These are phyloP conservation scores for Amborella trichopoda DNA, from an alignment of 164 flowering plant species.

Conservation along the genomic window DNA sequence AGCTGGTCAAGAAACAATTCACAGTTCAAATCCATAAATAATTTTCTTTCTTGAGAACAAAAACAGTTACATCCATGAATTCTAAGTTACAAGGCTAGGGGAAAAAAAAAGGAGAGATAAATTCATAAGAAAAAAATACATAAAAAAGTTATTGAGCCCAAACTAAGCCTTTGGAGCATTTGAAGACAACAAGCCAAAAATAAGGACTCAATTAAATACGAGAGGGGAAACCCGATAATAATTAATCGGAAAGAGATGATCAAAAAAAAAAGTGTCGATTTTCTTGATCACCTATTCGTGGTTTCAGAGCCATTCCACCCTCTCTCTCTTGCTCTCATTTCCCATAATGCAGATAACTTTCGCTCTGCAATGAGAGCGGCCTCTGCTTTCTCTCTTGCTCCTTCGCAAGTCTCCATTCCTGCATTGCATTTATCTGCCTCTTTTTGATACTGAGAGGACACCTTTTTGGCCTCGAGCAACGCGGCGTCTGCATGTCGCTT, in stretches of 20 bases:
- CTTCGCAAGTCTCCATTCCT: constrained; percentile 51
- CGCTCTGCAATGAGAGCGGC: constrained; percentile 28
- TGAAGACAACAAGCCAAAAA: neutral
- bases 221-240: neutral
- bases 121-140: too few species aligned
- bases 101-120: too few species aligned
- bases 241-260: neutral
- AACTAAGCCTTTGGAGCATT: neutral
- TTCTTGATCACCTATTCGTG: constrained; percentile 1
- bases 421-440: constrained; percentile 65
- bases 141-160: neutral
- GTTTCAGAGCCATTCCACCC: constrained; percentile 33
- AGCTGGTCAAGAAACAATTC: too few species aligned
- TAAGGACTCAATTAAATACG: constrained; percentile 3
- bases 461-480: constrained; percentile 20
- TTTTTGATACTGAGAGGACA: constrained; percentile 40
- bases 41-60: too few species aligned
- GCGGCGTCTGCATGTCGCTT: constrained; percentile 19
- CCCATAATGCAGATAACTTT: constrained; percentile 45
- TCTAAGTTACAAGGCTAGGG: too few species aligned
- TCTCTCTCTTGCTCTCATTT: constrained; percentile 37
- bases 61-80: too few species aligned
- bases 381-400: constrained; percentile 54
- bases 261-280: neutral
- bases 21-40: too few species aligned